Percentiles rank a stretch among this genome's conserved stretches.
These are phyloP conservation scores for Rubroboletus pulcherrimus DNA, from an alignment of 768 basidiomycete genomes.

Conservation along the genomic window DNA sequence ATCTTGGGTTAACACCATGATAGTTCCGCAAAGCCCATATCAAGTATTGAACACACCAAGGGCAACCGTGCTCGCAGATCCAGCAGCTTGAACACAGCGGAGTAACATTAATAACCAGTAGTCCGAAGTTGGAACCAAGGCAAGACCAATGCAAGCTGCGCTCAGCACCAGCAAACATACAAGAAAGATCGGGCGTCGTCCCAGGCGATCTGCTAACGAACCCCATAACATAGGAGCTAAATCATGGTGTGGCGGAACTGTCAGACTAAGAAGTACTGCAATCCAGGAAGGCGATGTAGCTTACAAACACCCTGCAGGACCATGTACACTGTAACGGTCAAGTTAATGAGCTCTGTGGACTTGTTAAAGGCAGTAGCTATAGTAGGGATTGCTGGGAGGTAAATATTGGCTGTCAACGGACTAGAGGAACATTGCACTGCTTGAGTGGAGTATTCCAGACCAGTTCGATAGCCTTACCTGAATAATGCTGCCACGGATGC, in stretches of 20 bases:
- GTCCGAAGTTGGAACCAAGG: conserved; percentile 49
- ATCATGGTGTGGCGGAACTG: background rate
- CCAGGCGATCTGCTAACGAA: conserved; percentile 60
- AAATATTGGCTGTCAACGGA: conserved; percentile 73
- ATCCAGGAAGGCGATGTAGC: conserved; percentile 7
- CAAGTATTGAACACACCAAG: conserved; percentile 42
- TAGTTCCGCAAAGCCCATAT: background rate
- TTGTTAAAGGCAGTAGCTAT: conserved; percentile 57
- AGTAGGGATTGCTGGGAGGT: conserved; percentile 74
- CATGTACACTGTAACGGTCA: conserved; percentile 68
- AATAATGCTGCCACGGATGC: conserved; percentile 62
- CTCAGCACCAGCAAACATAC: conserved; percentile 61
- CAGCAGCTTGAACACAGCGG: conserved; percentile 76
- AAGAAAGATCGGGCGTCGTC: conserved; percentile 61
- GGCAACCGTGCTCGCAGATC: conserved; percentile 76
- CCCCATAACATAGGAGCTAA: conserved; percentile 60
- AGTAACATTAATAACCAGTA: conserved; percentile 81
- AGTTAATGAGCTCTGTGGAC: conserved; percentile 67
- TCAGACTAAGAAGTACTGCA: background rate
- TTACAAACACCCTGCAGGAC: conserved; percentile 45
- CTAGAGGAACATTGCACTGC: conserved; percentile 28
- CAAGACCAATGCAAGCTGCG: conserved; percentile 61
- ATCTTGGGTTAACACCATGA: background rate
- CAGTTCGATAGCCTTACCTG: conserved; percentile 39
- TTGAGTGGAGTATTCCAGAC: background rate